phyloP scores from a whole-genome alignment of 164 flowering plant genomes.

The Buxus sempervirens region DNA sequence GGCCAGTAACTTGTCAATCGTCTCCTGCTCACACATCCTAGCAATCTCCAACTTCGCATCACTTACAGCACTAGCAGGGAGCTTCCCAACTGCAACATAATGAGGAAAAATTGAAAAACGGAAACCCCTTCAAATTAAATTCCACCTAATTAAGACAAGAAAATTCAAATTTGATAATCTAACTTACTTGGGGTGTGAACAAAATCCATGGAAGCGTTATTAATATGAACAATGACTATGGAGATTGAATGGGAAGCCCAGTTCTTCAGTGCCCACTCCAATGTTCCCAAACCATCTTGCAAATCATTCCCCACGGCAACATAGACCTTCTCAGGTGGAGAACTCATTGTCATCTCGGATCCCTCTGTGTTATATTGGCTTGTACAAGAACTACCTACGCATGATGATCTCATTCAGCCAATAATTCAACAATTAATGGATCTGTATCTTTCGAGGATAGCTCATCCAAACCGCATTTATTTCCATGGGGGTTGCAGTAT shows the following conservation, averaged over 20 bases:
- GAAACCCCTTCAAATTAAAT: not conserved
- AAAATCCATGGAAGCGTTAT: constrained; percentile 25
- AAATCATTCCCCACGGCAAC: constrained; percentile 52
- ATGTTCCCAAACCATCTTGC: constrained; percentile 47
- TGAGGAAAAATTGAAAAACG: not conserved
- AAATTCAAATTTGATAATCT: not conserved
- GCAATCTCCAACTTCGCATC: constrained; percentile 43
- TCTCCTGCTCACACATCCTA: constrained; percentile 44
- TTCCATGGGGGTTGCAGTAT: too few species aligned
- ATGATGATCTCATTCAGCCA: not conserved
- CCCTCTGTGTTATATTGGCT: not conserved
- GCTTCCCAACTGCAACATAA: constrained; percentile 53
- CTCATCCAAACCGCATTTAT: too few species aligned
- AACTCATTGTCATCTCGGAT: constrained; percentile 13
- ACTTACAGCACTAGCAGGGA: constrained; percentile 54
- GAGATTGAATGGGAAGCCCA: constrained; percentile 42
- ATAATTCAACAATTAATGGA: too few species aligned
- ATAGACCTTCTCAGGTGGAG: constrained; percentile 41
- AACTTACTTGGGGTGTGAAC: constrained; percentile 46
- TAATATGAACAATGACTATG: constrained; percentile 44
- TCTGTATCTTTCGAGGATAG: too few species aligned
- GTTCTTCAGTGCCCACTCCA: constrained; percentile 50
- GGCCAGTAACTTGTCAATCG: constrained; percentile 38
- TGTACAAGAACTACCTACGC: not conserved
- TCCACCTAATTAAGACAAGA: not conserved